Base-by-base conservation (phyloP, 108 stramenopile species). In the Cyclotella choctawhatcheeana region DNA sequence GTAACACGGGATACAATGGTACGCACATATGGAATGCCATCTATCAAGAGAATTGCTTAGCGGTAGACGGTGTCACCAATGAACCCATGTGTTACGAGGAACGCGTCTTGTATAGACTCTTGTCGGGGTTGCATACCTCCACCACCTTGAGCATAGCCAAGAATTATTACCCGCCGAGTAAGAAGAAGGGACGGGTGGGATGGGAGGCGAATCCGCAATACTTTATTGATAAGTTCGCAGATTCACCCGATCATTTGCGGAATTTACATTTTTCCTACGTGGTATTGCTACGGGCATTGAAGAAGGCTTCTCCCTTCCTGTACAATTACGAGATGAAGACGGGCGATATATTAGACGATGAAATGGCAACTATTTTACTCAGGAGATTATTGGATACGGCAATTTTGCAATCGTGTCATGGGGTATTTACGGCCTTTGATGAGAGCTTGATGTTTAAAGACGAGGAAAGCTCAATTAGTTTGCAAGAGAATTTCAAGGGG, bases 201-300 rank as follows among this genome's bases (percentile, higher is more conserved):
- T 96, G 87, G 85, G 91, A 92, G 77, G 72, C 95, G 26, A 96
- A 96, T 79, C 88, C 95, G 18, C 68, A 79, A 20, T 92, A 86
- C 61, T 95, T 96, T 76, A 90, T 91, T 73, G 82, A 93, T 54
- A 89, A 89, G 35, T 96, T 96, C 70, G 54, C 77, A 7, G 74
- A 90, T 44, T 67, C 87, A 65, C 93, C 94, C 18, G 94, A 98
- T 12, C 82, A 95, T 44, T 76, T 98, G 55, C 86, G 94, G 10
- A 97, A 98, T 74, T 73, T 98, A 54, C 93, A 98, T 59, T 98
- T 98, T 80, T 86, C 94, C 21, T 98, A 95, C 66, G 90, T 98
- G 0, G 92, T 98, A 14, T 63, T 96, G 44, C 67, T 96, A 43
- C 85, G 97, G 14, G 95, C 97, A 21, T 69, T 96, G 53, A 79